These are phyloP conservation scores for Cruciata laevipes DNA, from an alignment of 257 asterid species.

Conservation along the genomic window DNA sequence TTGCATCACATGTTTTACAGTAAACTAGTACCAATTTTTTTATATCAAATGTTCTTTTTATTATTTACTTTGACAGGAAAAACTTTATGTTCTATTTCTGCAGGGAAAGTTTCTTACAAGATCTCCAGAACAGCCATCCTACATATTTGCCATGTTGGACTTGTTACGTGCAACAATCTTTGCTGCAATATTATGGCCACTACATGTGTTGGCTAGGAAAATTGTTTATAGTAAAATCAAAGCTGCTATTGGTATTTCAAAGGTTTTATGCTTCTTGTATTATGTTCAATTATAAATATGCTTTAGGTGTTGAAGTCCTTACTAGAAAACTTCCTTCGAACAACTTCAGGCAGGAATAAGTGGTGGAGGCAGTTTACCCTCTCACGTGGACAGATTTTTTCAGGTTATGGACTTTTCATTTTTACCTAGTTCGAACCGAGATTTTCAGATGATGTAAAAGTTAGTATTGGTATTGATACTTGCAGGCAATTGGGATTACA, in stretches of 20 bases:
- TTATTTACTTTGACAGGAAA: background rate
- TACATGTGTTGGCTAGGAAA: conserved; percentile 76
- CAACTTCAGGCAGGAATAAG: conserved; percentile 64
- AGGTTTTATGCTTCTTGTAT: conserved; percentile 37
- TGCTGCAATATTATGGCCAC: conserved; percentile 55
- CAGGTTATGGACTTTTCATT: conserved; percentile 49
- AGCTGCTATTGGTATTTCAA: conserved; percentile 66
- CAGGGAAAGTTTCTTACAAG: conserved; percentile 80
- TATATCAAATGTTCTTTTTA: no score
- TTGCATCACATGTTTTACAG: background rate
- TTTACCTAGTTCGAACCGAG: conserved; percentile 13
- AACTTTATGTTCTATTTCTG: conserved; percentile 11
- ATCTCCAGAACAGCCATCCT: conserved; percentile 55
- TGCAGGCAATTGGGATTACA: conserved; percentile 77
- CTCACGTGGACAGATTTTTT: conserved; percentile 74
- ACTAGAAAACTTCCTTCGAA: conserved; percentile 9
- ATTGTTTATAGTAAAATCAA: conserved; percentile 70
- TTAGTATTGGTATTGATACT: conserved; percentile 3
- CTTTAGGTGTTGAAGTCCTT: background rate
- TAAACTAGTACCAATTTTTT: background rate
- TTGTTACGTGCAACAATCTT: conserved; percentile 61
- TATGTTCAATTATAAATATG: conserved; percentile 6
- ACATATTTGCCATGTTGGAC: conserved; percentile 49
- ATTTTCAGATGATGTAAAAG: conserved; percentile 1
- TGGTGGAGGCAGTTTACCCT: conserved; percentile 93